These are phyloP conservation scores for Choiromyces venosus DNA, from an alignment of 495 filamentous ascomycete genomes.

Conservation along the genomic window DNA sequence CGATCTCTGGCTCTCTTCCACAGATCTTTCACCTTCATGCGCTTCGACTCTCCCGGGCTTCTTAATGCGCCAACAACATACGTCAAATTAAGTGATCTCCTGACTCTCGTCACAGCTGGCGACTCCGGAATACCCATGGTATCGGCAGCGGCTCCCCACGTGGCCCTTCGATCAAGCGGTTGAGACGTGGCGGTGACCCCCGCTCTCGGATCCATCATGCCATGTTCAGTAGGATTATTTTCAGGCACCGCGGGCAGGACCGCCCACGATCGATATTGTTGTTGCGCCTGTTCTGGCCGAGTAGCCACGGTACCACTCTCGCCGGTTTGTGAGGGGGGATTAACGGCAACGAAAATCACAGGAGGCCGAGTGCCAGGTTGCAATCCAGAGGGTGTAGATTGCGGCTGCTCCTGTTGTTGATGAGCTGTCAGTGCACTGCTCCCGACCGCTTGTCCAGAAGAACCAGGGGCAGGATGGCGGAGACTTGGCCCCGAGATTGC, in stretches of 20 bases:
- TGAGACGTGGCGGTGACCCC: not conserved
- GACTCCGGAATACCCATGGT: not conserved
- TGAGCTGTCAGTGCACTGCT: no score
- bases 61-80: not conserved
- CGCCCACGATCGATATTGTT: not conserved
- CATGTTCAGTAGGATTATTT: not conserved
- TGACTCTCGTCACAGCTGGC: not conserved
- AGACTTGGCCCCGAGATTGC: not conserved
- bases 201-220: not conserved
- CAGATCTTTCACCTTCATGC: not conserved
- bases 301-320: not conserved
- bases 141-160: not conserved
- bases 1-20: not conserved
- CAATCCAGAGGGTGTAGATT: no score
- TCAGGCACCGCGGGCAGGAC: not conserved
- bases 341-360: not conserved
- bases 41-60: not conserved
- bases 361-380: not conserved
- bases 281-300: accelerated
- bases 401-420: no score
- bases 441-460: no score
- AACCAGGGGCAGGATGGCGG: no score
- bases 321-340: not conserved
- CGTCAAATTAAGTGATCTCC: not conserved
- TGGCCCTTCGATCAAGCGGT: not conserved